Evolutionary conservation across 192 early-diverging fungal genomes (phyloP).

Genomic region (Mortierella antarctica): DNA sequence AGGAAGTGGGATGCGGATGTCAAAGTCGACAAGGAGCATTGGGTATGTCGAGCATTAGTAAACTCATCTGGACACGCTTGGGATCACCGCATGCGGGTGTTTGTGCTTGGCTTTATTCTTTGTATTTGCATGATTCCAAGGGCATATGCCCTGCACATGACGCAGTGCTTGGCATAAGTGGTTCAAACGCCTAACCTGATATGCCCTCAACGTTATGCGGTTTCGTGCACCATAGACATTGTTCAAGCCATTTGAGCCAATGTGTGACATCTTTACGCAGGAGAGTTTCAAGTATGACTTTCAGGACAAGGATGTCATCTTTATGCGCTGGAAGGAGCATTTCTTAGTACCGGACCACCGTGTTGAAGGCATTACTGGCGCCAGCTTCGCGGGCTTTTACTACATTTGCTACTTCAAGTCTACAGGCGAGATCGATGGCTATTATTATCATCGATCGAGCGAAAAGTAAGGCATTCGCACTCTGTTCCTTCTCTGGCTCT

Average conservation of each 20-base stretch:
- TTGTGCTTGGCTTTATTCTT: neutral
- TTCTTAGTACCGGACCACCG: slow-evolving; percentile 90
- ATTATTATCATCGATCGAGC: slow-evolving; percentile 69
- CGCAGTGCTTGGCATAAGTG: neutral
- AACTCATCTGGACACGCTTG: neutral
- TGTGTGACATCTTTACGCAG: slow-evolving; percentile 59
- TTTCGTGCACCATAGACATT: slow-evolving; percentile 34
- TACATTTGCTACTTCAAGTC: slow-evolving; percentile 80
- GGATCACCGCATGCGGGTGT: neutral
- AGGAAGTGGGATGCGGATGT: slow-evolving; percentile 85
- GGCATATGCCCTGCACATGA: neutral
- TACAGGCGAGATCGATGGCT: slow-evolving; percentile 71
- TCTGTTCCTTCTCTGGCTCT: neutral
- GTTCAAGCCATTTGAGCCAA: slow-evolving; percentile 60
- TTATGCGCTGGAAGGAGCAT: slow-evolving; percentile 96
- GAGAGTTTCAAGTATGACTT: slow-evolving; percentile 65
- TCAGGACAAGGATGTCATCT: slow-evolving; percentile 68
- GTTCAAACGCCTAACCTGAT: neutral
- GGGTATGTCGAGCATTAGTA: slow-evolving; percentile 62
- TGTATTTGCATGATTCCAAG: neutral
- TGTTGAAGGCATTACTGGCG: slow-evolving; percentile 79
- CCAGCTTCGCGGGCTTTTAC: slow-evolving; percentile 92
- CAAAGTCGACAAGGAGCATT: slow-evolving; percentile 76
- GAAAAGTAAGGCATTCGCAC: slow-evolving; percentile 60
- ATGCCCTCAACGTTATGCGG: neutral